These are phyloP conservation scores for Wilhelminamyces savonicus DNA, from an alignment of 805 yeast genomes.

Conservation along the genomic window DNA sequence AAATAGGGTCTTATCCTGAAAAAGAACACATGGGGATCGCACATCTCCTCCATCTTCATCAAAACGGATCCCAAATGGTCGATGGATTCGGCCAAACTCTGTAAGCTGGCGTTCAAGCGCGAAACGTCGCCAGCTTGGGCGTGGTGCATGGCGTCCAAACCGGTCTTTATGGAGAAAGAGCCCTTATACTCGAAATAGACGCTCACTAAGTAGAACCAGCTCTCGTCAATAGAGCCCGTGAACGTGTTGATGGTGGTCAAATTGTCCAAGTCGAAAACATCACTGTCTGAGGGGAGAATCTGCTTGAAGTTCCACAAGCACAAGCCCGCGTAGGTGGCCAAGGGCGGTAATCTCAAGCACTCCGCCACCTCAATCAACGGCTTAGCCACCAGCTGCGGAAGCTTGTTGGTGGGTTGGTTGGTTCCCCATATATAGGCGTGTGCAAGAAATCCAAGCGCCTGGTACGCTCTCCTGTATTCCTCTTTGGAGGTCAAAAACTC, in stretches of 20 bases:
- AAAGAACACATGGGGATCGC: conserved; percentile 90
- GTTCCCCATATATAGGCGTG: conserved; percentile 92
- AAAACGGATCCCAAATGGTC: conserved; percentile 68
- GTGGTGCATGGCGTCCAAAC: conserved; percentile 58
- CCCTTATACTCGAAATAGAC: conserved; percentile 83
- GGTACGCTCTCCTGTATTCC: conserved; percentile 75
- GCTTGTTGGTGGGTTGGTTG: conserved; percentile 48
- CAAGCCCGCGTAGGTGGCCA: conserved; percentile 82
- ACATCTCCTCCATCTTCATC: conserved; percentile 84
- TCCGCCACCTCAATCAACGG: conserved; percentile 63
- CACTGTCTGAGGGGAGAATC: conserved; percentile 40
- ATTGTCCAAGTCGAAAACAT: conserved; percentile 53
- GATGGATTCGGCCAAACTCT: conserved; percentile 65
- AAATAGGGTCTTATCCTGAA: conserved; percentile 80
- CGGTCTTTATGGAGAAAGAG: conserved; percentile 60
- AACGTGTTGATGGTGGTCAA: conserved; percentile 76
- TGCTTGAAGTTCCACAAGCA: conserved; percentile 83
- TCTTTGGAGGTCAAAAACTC: conserved; percentile 36
- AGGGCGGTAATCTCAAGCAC: conserved; percentile 68
- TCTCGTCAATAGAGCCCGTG: conserved; percentile 86
- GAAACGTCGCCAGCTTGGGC: conserved; percentile 42
- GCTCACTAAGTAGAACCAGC: conserved; percentile 89
- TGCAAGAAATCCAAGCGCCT: conserved; percentile 68
- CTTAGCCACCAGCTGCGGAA: conserved; percentile 64
- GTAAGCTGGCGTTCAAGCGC: conserved; percentile 42